Evolutionary conservation across 2,329 filamentous ascomycete genomes (phyloP).

Genomic region (Delphinella strobiligena): DNA sequence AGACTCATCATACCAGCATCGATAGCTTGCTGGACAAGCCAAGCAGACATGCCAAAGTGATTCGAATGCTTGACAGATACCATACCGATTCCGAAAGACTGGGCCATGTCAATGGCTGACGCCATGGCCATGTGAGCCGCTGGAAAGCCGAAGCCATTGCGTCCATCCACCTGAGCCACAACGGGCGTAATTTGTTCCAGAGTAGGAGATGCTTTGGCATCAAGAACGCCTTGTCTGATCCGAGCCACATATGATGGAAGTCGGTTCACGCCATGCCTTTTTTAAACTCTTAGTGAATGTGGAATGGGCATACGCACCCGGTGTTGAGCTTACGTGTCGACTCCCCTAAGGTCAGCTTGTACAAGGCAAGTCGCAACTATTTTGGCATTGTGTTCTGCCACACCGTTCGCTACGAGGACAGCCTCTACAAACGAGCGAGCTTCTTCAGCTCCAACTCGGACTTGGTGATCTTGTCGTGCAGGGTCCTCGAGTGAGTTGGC

Average conservation of each 20-base stretch:
- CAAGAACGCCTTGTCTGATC: constrained; percentile 54
- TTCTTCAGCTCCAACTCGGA: constrained; percentile 13
- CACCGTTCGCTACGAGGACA: constrained; percentile 48
- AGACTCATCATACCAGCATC: constrained; percentile 50
- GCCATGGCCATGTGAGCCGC: constrained; percentile 53
- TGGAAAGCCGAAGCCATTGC: constrained; percentile 64
- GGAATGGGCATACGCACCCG: too few relatives aligned
- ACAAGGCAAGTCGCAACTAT: constrained; percentile 55
- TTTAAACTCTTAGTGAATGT: too few relatives aligned
- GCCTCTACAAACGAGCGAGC: constrained; percentile 34
- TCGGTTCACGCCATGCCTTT: constrained; percentile 65
- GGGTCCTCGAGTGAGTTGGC: background rate
- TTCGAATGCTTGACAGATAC: constrained; percentile 62
- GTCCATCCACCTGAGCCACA: constrained; percentile 52
- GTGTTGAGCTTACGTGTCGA: too few relatives aligned
- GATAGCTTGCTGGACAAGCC: constrained; percentile 62
- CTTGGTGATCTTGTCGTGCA: constrained; percentile 23
- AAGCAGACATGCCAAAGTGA: constrained; percentile 71
- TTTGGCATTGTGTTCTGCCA: constrained; percentile 43
- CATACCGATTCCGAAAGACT: constrained; percentile 58
- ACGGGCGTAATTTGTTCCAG: constrained; percentile 54
- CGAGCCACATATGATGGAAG: constrained; percentile 65
- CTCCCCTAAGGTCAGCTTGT: constrained; percentile 60
- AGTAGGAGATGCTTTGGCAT: constrained; percentile 45
- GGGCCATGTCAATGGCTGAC: constrained; percentile 53